Base-by-base conservation (phyloP, 2,329 filamentous ascomycete genomes). In the Apiospora rasikravindrae region DNA sequence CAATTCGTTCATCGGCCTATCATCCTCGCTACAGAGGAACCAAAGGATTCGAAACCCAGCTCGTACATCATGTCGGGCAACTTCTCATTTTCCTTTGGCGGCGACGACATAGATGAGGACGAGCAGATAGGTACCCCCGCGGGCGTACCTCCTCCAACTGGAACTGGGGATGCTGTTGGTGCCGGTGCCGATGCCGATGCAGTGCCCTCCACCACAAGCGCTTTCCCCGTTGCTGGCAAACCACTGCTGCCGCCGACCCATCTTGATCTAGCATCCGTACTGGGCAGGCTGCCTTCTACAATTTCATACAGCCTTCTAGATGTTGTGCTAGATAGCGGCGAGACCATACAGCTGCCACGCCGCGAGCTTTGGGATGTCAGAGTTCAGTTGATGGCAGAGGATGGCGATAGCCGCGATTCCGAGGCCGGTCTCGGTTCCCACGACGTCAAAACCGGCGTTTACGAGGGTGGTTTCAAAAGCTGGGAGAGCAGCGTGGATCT, bases 381-480 rank as follows among this genome's bases (percentile, higher is more conserved):
- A 45, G 87, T 95, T 49, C 94, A 96, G 84, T 85, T 96, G 72
- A 95, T 96, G 91, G 92, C 93, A 33, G 90, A 92, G 80, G 90
- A 90, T 51, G 89, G 88, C 53, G 84, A 83, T 67, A 79, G 80
- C 49, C 78, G 80, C 40, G 81, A 82, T 57, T 73, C 77, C 72
- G 78, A 82, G 33, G 79, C 87, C 37, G 87, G 88, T 1, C 84
- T 94, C 47, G 91, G 90, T 51, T 86, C 88, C 74, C 90, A 93
- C 74, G 94, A 96, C 81, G 91, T 96, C 75, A 92, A 91, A 81
- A 93, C 93, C 71, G 93, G 93, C 69, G 89, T 96, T 73, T 96
- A 96, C 82, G 94, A 96, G 83, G 94, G 94, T 71, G 94, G 94
- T 33, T 95, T 96, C 84, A 96, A 96, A 84, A 95, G 92, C 77